Evolutionary conservation across 2,329 filamentous ascomycete genomes (phyloP).

Genomic region (Fusarium fujikuroi): DNA sequence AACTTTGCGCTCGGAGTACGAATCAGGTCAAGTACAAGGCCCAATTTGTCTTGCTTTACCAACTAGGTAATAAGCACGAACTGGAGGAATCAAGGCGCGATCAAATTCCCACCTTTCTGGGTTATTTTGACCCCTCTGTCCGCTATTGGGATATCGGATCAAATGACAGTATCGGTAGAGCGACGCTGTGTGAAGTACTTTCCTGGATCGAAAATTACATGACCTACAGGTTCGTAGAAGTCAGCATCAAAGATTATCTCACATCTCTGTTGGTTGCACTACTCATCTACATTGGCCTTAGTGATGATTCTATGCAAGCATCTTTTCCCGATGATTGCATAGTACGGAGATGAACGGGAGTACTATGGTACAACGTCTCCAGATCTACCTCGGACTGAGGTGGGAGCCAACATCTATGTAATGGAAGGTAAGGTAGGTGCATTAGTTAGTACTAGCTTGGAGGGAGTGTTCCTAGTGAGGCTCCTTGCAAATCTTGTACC

Average conservation of each 20-base stretch:
- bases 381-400: slow-evolving; percentile 3
- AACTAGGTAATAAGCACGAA: slow-evolving; percentile 25
- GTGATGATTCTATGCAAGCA: neutral
- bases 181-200: neutral
- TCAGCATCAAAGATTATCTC: neutral
- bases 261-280: neutral
- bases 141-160: neutral
- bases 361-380: neutral
- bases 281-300: neutral
- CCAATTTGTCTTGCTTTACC: slow-evolving; percentile 28
- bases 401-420: neutral
- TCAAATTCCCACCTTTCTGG: neutral
- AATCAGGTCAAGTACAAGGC: neutral
- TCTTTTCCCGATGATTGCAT: neutral
- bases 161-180: neutral
- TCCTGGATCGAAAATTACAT: neutral
- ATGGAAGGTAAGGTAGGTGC: neutral
- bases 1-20: neutral
- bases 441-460: neutral
- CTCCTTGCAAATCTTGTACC: slow-evolving; percentile 2
- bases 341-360: neutral
- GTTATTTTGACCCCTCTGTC: neutral
- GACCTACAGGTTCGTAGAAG: neutral
- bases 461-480: neutral
- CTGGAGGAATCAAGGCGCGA: neutral